Percentiles rank a stretch among this genome's conserved stretches.
Conservation (phyloP, 306 rosid species). For the Rosa persica region DNA sequence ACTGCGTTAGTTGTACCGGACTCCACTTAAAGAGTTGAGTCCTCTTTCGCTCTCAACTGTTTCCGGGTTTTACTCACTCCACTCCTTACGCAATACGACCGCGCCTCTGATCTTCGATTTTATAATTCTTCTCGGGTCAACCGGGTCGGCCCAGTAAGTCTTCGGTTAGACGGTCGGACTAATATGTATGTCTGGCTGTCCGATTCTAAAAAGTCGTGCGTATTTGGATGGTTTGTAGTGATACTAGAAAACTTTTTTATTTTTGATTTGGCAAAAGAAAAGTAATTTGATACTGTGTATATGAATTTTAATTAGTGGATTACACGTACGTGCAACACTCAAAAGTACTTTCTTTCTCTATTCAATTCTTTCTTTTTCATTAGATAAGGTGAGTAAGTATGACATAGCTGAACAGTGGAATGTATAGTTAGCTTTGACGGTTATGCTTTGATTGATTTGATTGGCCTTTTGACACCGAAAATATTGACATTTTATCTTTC, state of each 20-base stretch:
- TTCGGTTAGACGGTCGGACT: no score
- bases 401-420: no score
- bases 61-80: neutral
- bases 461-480: neutral
- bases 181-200: neutral
- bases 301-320: neutral
- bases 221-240: no score
- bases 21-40: constrained; percentile 9
- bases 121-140: neutral
- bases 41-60: neutral
- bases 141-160: neutral
- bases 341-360: no score
- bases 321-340: no score
- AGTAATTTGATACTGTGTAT: no score
- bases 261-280: no score
- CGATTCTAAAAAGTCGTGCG: neutral
- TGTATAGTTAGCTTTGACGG: no score
- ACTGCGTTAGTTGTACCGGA: constrained; percentile 39
- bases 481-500: no score
- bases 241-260: no score
- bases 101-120: neutral
- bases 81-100: neutral
- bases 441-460: neutral
- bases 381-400: no score
- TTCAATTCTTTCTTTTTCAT: neutral